Evolutionary conservation across 148 eudicot species (phyloP), one percentile per base, ranked within the genome.

Genomic region (Camellia sinensis): DNA sequence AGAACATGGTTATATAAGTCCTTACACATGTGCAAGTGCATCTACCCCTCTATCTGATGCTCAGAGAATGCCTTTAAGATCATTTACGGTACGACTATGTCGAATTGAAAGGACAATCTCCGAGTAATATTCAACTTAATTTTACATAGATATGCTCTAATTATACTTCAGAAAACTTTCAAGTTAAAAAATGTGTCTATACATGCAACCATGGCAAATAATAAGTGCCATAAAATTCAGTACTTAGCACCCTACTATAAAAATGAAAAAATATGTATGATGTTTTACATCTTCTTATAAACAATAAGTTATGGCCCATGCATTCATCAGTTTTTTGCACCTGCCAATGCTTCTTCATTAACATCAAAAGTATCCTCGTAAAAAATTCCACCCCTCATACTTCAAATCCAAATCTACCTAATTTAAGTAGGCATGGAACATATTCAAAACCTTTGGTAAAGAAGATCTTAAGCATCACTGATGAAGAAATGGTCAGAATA

Each of bases 1-100:
- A 73, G 92, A 82, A 84, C 91, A 94, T 5, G 15, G 6, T 73
- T 73, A 22, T 29, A 6, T 73, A n/a, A n/a, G 76, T 52, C 66
- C 17, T 62, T 18, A 62, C 22, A 17, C 3, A 62, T 62, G 66
- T 17, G 66, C 66, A 18, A 22, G 6, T 18, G 5, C 5, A n/a
- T 73, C 76, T 29, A 72, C 57, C 19, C 41, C 17, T n/a, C 11
- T 15, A 5, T 53, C 62, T 53, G n/a, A 73, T 54, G 10, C 15
- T 52, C n/a, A 68, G 22, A 44, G 2, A 66, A 29, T 46, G 29
- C 0, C 15, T 14, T 11, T 56, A 56, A 56, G 14, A 62, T 62
- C 29, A 56, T 62, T 17, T 17, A 62, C 18, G 66, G 4, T 17
- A 62, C 5, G 9, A 62, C 66, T 8, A 3, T n/a, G n/a, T n/a